Conservation (phyloP, 345 rosid genomes). For the Eucalyptus albens region DNA sequence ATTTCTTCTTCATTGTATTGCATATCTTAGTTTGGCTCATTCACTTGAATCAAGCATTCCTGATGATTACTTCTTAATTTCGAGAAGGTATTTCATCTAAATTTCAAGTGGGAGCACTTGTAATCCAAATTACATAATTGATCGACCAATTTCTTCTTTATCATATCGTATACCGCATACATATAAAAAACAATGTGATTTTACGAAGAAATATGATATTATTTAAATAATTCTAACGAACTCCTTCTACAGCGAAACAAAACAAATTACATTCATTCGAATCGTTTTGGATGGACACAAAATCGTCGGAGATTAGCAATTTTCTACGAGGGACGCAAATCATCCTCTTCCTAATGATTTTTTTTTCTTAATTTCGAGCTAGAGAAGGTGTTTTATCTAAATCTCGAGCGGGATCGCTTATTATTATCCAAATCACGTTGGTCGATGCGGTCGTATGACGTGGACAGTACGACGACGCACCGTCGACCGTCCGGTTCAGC, state of each 20-base stretch:
- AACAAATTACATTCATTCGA: too few relatives aligned
- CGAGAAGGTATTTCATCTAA: background rate
- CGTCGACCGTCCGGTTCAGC: background rate
- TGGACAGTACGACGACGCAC: background rate
- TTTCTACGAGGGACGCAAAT: too few relatives aligned
- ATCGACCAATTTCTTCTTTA: background rate
- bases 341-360: background rate
- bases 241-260: background rate
- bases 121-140: background rate
- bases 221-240: background rate
- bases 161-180: rapidly evolving
- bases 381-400: background rate
- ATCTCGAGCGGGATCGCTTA: background rate
- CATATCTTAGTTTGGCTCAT: background rate
- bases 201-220: background rate
- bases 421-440: background rate
- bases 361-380: background rate
- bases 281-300: too few relatives aligned
- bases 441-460: background rate
- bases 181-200: rapidly evolving
- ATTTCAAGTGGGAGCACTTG: background rate
- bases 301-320: too few relatives aligned
- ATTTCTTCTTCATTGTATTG: too few relatives aligned
- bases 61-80: background rate
- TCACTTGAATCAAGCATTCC: background rate